Percentiles rank a stretch among this genome's conserved stretches.
phyloP scores from a whole-genome alignment of 306 rosid species.

The Quercus bicolor region DNA sequence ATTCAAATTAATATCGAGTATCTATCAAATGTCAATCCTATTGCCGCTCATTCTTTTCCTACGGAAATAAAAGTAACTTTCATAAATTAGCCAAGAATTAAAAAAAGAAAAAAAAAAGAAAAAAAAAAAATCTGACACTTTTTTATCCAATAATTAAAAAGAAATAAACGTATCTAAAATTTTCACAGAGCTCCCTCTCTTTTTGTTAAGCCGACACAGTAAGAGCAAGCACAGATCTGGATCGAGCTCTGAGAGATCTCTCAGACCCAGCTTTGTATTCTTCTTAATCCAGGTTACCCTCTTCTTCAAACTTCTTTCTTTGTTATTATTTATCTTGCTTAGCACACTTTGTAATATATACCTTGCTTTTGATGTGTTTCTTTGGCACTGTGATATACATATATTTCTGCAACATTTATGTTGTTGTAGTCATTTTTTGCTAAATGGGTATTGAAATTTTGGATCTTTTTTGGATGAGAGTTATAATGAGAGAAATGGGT shows the following conservation, averaged over 20 bases:
- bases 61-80: no score
- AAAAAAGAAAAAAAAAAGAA: no score
- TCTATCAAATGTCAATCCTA: no score
- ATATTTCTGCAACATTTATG: neutral
- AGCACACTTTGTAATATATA: neutral
- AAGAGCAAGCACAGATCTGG: slow-evolving; percentile 31
- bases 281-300: slow-evolving; percentile 24
- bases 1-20: no score
- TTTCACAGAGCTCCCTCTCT: neutral
- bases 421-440: neutral
- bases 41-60: no score
- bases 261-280: neutral
- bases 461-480: neutral
- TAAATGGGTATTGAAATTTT: neutral
- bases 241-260: slow-evolving; percentile 29
- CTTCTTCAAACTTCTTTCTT: neutral
- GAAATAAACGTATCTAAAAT: neutral
- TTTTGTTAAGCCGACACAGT: neutral
- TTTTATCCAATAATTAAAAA: neutral
- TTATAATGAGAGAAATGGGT: neutral
- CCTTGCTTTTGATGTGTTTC: neutral
- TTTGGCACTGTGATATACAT: neutral
- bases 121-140: neutral
- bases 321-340: neutral
- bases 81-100: no score